phyloP scores from a whole-genome alignment of 306 rosid genomes.

The Quillaja saponaria region DNA sequence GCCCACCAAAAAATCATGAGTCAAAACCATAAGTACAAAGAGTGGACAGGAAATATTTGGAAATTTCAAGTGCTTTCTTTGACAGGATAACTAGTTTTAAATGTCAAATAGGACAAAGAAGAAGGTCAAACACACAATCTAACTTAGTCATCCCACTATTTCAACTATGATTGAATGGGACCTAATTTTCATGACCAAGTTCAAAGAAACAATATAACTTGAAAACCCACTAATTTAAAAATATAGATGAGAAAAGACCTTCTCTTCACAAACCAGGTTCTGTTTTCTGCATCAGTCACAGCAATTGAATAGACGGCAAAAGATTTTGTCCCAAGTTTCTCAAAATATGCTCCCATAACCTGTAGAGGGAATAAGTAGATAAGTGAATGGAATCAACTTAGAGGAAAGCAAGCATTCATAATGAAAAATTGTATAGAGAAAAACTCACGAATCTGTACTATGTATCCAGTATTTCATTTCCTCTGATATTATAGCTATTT shows the following conservation, averaged over 20 bases:
- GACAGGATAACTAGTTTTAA: constrained; percentile 22
- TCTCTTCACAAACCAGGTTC: constrained; percentile 94
- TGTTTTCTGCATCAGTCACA: constrained; percentile 77
- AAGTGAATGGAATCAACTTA: constrained; percentile 23
- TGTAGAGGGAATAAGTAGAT: constrained; percentile 42
- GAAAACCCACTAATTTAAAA: constrained; percentile 15
- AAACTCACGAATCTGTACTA: constrained; percentile 18
- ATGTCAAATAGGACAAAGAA: constrained; percentile 21
- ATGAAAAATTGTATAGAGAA: constrained; percentile 5
- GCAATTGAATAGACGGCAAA: constrained; percentile 96
- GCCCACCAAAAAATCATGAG: constrained; percentile 15
- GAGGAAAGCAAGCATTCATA: constrained; percentile 19
- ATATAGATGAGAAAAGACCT: constrained; percentile 57
- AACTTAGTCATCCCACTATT: constrained; percentile 16
- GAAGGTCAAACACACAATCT: constrained; percentile 3
- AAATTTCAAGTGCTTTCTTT: constrained; percentile 24
- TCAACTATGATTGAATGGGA: constrained; percentile 10
- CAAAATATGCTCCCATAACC: constrained; percentile 97
- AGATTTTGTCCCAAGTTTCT: constrained; percentile 80
- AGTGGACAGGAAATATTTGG: constrained; percentile 7
- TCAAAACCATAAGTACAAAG: constrained; percentile 17
- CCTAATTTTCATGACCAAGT: constrained; percentile 8
- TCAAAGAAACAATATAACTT: constrained; percentile 6
- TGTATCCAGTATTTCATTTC: constrained; percentile 3
- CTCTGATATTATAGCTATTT: neutral